A percentile compares a stretch with the other conserved stretches of the same genome.
These are phyloP conservation scores for Lumnitzera racemosa DNA, from an alignment of 345 rosid genomes.

Conservation along the genomic window DNA sequence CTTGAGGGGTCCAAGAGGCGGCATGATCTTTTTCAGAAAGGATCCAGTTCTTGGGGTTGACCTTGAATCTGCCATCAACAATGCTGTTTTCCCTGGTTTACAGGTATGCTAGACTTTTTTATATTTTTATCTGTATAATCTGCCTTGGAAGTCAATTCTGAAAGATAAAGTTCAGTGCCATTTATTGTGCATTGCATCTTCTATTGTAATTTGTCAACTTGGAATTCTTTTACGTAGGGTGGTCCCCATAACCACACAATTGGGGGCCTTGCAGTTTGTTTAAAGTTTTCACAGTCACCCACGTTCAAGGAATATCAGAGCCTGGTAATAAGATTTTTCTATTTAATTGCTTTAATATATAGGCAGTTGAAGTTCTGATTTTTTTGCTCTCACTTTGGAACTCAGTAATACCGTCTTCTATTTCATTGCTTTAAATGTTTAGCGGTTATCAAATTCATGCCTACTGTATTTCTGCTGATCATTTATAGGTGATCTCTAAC, in stretches of 20 bases:
- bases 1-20: slow-evolving; percentile 97
- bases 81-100: slow-evolving; percentile 93
- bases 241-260: slow-evolving; percentile 98
- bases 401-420: background rate
- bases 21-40: slow-evolving; percentile 90
- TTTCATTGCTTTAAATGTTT: too few species aligned
- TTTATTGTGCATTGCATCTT: background rate
- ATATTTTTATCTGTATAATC: background rate
- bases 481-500: slow-evolving; percentile 64
- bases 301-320: slow-evolving; percentile 73
- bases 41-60: slow-evolving; percentile 78
- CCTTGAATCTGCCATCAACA: slow-evolving; percentile 75
- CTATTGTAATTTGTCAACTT: background rate
- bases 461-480: background rate
- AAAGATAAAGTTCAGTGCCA: background rate
- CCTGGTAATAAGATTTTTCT: slow-evolving; percentile 33
- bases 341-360: background rate
- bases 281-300: slow-evolving; percentile 71
- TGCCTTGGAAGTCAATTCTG: background rate
- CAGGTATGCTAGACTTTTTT: slow-evolving; percentile 43
- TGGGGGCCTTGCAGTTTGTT: slow-evolving; percentile 84
- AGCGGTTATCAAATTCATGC: background rate
- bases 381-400: background rate
- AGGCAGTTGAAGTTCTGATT: background rate
- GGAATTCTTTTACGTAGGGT: slow-evolving; percentile 45